A percentile compares a stretch with the other conserved stretches of the same genome.
These are phyloP conservation scores for Wallacemonas sp. DNA, from an alignment of 208 protist species.

Conservation along the genomic window DNA sequence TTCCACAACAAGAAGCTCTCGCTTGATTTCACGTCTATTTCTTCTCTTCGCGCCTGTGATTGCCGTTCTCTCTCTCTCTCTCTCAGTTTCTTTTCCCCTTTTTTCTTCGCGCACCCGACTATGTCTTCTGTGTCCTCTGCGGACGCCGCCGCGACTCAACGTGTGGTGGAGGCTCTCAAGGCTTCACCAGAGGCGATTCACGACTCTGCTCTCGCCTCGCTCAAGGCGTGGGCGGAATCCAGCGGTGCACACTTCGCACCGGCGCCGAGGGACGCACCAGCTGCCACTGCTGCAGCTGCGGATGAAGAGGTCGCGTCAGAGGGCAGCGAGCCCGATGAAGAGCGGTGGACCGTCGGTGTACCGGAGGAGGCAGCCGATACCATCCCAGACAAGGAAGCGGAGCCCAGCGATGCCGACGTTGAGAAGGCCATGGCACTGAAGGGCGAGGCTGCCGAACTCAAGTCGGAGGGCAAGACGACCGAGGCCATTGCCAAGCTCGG, in stretches of 20 bases:
- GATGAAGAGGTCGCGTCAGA: slow-evolving; percentile 16
- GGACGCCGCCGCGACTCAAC: slow-evolving; percentile 38
- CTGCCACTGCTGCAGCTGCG: background rate
- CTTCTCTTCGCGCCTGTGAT: background rate
- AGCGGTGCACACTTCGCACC: slow-evolving; percentile 36
- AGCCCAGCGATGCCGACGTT: slow-evolving; percentile 46
- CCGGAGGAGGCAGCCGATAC: slow-evolving; percentile 11
- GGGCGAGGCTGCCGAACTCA: slow-evolving; percentile 49
- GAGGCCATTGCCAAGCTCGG: slow-evolving; percentile 56
- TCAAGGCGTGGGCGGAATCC: slow-evolving; percentile 34
- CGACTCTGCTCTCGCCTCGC: slow-evolving; percentile 24
- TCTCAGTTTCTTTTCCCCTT: background rate
- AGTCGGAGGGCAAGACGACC: slow-evolving; percentile 38
- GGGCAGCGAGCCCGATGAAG: slow-evolving; percentile 55
- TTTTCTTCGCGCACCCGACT: background rate
- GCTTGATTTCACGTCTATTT: background rate
- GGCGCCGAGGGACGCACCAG: background rate
- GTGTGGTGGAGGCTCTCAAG: slow-evolving; percentile 31
- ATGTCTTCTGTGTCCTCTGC: slow-evolving; percentile 19
- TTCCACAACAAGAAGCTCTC: too few relatives aligned
- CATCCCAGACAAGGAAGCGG: slow-evolving; percentile 21
- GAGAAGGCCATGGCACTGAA: slow-evolving; percentile 64
- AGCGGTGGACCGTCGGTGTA: slow-evolving; percentile 47
- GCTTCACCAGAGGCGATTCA: slow-evolving; percentile 40
- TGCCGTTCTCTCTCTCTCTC: background rate